Evolutionary conservation across 495 filamentous ascomycete species (phyloP), one percentile per base, ranked within the genome.

Genomic region (Apodospora peruviana): DNA sequence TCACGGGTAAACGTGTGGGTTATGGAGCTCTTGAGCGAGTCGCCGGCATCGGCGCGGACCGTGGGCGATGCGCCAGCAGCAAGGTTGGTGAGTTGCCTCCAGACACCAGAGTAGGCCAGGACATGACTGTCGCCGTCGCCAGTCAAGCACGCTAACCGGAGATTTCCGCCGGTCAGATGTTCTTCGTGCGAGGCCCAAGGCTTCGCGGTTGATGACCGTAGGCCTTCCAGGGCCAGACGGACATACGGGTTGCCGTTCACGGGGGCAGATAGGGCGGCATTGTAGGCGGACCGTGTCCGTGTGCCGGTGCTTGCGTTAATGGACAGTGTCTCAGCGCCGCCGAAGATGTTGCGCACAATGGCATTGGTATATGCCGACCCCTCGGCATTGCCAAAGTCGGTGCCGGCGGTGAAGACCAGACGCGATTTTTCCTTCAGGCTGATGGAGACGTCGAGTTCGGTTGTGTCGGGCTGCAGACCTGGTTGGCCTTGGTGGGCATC

Each of bases 181-280:
- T 97, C 94, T 52, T 96, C 91, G 58, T 98, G 91, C 48, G 86
- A 91, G 3, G 93, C 88, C 84, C 87, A 96, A 12, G 81, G 77
- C 60, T 96, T 96, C 51, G 88, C 79, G 3, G 88, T 93, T 10
- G 84, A 80, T 52, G 86, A 91, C 20, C 84, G 81, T 38, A 93
- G 76, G 2, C 77, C 89, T 52, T 91, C 89, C 41, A 94, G 48
- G 52, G 88, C 80, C 27, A 86, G 72, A 38, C 82, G 76, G 40
- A 91, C 69, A 56, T 93, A 83, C 0, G 93, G 91, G 66, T 95
- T 85, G 60, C 84, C 84, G 48, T 65, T 63, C 40, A 97, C 68
- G 0, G 93, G 93, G 0, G 89, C 79, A 35, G 86, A 81, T 51
- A 97, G 90, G 48, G 76, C 80, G 46, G 87, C 85, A 56, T 87